Evolutionary conservation across 108 stramenopile genomes (phyloP).

Genomic region (Cyclotella sp.): DNA sequence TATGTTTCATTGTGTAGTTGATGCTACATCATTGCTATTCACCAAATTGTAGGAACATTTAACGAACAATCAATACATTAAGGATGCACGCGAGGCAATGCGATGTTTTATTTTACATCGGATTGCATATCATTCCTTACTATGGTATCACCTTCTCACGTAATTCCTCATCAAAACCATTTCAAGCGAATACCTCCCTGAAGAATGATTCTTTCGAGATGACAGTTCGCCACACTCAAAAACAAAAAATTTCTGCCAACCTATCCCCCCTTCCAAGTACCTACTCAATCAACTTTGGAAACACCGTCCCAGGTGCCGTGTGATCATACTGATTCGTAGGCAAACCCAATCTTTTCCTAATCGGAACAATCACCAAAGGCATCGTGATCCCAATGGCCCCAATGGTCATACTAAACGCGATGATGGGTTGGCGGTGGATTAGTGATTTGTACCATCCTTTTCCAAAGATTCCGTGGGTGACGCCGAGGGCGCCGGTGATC

Average conservation of each 20-base stretch:
- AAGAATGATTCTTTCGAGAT: background rate
- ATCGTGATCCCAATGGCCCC: slow-evolving; percentile 62
- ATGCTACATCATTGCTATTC: no score
- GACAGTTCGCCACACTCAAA: background rate
- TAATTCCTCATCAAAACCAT: no score
- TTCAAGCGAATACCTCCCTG: background rate
- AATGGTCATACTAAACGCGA: slow-evolving; percentile 73
- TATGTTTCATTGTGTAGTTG: no score
- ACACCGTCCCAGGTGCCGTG: slow-evolving; percentile 59
- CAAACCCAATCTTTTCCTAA: slow-evolving; percentile 76
- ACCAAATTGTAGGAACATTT: no score
- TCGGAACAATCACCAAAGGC: slow-evolving; percentile 76
- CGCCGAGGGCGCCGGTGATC: slow-evolving; percentile 62
- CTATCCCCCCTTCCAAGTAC: background rate
- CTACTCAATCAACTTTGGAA: slow-evolving; percentile 69
- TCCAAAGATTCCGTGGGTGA: slow-evolving; percentile 73
- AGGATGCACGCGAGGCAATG: no score
- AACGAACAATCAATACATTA: no score
- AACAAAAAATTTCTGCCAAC: background rate
- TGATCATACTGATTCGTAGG: slow-evolving; percentile 91
- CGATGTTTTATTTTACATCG: no score
- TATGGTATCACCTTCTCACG: no score
- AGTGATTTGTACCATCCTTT: slow-evolving; percentile 81
- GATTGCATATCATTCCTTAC: no score
- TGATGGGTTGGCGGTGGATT: slow-evolving; percentile 83